These are phyloP conservation scores for Kwoniella shivajii DNA, from an alignment of 1,284 basidiomycete genomes.

Conservation along the genomic window DNA sequence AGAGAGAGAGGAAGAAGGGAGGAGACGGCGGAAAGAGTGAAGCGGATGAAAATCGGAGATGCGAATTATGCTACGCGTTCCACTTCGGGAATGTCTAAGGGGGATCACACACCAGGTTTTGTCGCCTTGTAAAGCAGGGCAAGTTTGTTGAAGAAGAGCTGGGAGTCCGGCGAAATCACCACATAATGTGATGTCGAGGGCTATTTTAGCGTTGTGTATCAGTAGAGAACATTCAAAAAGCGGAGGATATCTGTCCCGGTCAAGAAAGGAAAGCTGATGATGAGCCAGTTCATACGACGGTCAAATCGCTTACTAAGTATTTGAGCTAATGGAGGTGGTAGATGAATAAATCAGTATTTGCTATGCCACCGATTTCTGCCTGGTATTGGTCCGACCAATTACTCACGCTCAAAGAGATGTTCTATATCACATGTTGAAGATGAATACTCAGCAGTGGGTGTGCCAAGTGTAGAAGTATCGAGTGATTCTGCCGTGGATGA, in stretches of 20 bases:
- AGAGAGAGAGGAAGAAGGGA: too few species aligned
- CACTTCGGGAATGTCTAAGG: too few species aligned
- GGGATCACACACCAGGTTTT: slow-evolving; percentile 48
- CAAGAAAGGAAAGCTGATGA: background rate
- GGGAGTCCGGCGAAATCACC: slow-evolving; percentile 58
- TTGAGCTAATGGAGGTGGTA: slow-evolving; percentile 1
- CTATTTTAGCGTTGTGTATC: background rate
- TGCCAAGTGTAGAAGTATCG: slow-evolving; percentile 67
- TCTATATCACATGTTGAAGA: slow-evolving; percentile 63
- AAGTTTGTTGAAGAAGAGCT: slow-evolving; percentile 65
- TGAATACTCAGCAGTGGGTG: slow-evolving; percentile 69
- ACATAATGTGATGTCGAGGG: slow-evolving; percentile 72
- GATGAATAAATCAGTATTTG: slow-evolving; percentile 3
- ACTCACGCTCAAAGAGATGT: slow-evolving; percentile 61
- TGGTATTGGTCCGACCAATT: too few species aligned
- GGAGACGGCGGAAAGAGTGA: too few species aligned
- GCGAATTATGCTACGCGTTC: too few species aligned
- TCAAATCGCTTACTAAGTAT: slow-evolving; percentile 13
- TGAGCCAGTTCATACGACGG: background rate
- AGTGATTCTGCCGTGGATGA: slow-evolving; percentile 60
- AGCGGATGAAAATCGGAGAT: too few species aligned
- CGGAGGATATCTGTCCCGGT: background rate
- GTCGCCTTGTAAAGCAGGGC: slow-evolving; percentile 50
- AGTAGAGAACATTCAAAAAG: background rate
- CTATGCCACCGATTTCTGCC: slow-evolving; percentile 9